Conservation (phyloP, 2,329 filamentous ascomycete species). For the Amesomyces nigricolor region DNA sequence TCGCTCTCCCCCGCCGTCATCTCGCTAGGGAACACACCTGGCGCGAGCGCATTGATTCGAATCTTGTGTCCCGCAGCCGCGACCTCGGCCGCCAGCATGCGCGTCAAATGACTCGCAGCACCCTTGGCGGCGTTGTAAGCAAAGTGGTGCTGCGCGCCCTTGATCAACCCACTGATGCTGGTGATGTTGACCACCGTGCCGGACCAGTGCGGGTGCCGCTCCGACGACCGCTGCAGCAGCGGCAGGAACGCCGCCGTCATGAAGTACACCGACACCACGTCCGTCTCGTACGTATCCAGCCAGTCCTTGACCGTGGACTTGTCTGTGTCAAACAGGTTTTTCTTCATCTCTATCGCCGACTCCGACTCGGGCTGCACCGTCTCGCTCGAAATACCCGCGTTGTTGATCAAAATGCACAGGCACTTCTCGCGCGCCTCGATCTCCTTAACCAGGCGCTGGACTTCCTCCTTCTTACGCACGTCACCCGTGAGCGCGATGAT, state of each 20-base stretch:
- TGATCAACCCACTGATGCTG: conserved; percentile 60
- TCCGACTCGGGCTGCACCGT: conserved; percentile 50
- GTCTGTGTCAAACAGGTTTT: conserved; percentile 63
- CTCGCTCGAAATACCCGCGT: conserved; percentile 57
- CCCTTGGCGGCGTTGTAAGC: conserved; percentile 60
- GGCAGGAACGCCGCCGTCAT: conserved; percentile 58
- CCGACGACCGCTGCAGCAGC: conserved; percentile 49
- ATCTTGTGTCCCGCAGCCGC: conserved; percentile 53
- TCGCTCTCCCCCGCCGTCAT: conserved; percentile 55
- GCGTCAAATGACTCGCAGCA: conserved; percentile 57
- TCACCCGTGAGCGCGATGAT: conserved; percentile 58
- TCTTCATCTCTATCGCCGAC: conserved; percentile 45
- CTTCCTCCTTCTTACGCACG: conserved; percentile 56
- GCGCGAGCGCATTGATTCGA: conserved; percentile 68
- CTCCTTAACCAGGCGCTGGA: conserved; percentile 52
- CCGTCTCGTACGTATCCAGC: conserved; percentile 66
- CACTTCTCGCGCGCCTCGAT: conserved; percentile 50
- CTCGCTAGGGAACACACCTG: conserved; percentile 65
- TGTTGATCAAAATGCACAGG: conserved; percentile 63
- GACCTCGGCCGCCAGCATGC: conserved; percentile 59
- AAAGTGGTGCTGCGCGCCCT: conserved; percentile 59
- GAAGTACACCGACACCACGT: conserved; percentile 66
- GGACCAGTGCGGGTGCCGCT: conserved; percentile 43
- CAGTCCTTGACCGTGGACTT: conserved; percentile 58
- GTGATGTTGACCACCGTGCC: conserved; percentile 62